phyloP scores from a whole-genome alignment of 495 filamentous ascomycete species.

The Penicillium chermesinum region DNA sequence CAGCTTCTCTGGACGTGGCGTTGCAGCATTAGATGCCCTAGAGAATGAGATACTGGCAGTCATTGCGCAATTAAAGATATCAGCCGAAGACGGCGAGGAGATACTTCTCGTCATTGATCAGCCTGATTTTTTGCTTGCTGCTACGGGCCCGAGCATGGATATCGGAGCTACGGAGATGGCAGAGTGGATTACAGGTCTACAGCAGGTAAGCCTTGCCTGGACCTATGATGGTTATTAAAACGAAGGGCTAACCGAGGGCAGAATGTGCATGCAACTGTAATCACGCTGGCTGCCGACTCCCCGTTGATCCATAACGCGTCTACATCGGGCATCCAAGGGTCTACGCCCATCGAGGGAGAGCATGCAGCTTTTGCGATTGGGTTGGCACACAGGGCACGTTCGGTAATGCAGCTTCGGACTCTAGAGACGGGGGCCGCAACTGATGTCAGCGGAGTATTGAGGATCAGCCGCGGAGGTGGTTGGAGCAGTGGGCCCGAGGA shows the following conservation, averaged over 20 bases:
- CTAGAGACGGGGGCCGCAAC: conserved; percentile 80
- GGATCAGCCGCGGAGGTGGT: conserved; percentile 60
- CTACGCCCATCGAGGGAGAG: conserved; percentile 56
- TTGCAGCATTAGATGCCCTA: conserved; percentile 29
- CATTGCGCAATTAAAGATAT: conserved; percentile 24
- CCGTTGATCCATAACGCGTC: conserved; percentile 56
- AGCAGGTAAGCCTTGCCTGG: conserved; percentile 30
- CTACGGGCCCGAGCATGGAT: conserved; percentile 32
- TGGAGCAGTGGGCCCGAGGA: conserved; percentile 29
- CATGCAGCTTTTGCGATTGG: conserved; percentile 65
- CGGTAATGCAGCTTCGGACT: conserved; percentile 62
- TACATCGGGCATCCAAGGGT: conserved; percentile 26
- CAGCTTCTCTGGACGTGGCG: conserved; percentile 31
- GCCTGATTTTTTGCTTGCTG: conserved; percentile 48
- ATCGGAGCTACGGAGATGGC: conserved; percentile 43
- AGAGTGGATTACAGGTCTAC: conserved; percentile 42
- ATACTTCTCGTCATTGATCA: conserved; percentile 47
- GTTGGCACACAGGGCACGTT: conserved; percentile 67
- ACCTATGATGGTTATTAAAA: not conserved
- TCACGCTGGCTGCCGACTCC: conserved; percentile 65
- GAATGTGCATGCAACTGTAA: conserved; percentile 53
- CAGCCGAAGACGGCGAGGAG: conserved; percentile 22
- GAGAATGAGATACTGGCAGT: conserved; percentile 38
- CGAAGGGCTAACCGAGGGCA: conserved; percentile 15
- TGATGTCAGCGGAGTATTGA: conserved; percentile 86